Conservation (phyloP, 441 rosid species). For the Lepidium campestre region DNA sequence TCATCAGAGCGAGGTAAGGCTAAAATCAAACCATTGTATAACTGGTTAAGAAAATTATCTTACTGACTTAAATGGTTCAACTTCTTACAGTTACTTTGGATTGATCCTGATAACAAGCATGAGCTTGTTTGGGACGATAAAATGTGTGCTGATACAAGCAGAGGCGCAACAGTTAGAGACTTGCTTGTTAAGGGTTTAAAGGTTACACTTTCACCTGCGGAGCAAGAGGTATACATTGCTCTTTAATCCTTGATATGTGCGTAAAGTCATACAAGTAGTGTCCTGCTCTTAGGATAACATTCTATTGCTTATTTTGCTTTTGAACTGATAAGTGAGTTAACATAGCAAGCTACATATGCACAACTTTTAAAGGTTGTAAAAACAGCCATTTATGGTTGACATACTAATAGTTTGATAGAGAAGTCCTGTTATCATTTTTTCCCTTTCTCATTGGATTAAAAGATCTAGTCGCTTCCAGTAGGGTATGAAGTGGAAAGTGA, state of each 20-base stretch:
- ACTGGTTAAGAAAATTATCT: neutral
- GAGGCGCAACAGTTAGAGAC: slow-evolving; percentile 84
- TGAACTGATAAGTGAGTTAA: neutral
- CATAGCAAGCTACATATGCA: neutral
- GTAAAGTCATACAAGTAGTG: neutral
- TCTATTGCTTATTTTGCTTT: neutral
- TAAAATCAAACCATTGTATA: neutral
- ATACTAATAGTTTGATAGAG: neutral
- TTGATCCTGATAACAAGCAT: slow-evolving; percentile 85
- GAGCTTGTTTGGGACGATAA: slow-evolving; percentile 96
- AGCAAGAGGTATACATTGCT: slow-evolving; percentile 61
- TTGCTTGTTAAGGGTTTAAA: slow-evolving; percentile 80
- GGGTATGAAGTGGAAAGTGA: neutral
- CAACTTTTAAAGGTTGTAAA: neutral
- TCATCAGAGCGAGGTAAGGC: slow-evolving; percentile 71
- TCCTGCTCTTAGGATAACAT: neutral
- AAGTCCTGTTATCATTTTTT: neutral
- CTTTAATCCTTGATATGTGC: neutral
- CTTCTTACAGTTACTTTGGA: slow-evolving; percentile 76
- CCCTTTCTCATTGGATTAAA: neutral
- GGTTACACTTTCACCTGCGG: slow-evolving; percentile 75
- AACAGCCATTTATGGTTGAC: neutral
- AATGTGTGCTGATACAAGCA: slow-evolving; percentile 98
- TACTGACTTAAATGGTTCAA: slow-evolving; percentile 14
- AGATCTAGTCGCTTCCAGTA: neutral